Percentiles rank a stretch among this genome's conserved stretches.
phyloP scores from a whole-genome alignment of 2,329 filamentous ascomycete species.

The Thielaviopsis ethacetica region DNA sequence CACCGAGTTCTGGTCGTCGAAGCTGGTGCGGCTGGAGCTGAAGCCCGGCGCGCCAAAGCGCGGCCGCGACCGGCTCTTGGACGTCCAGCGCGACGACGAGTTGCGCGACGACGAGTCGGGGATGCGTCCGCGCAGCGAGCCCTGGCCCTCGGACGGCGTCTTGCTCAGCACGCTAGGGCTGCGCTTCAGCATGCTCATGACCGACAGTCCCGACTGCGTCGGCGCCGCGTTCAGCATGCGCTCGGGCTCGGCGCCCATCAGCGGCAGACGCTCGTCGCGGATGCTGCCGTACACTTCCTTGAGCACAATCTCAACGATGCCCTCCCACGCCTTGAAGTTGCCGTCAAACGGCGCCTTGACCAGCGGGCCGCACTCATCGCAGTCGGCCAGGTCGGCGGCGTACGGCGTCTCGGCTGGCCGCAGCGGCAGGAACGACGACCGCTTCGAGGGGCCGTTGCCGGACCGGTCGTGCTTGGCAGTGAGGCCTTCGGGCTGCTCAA shows the following conservation, averaged over 20 bases:
- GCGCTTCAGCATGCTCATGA: constrained; percentile 63
- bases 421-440: constrained; percentile 34
- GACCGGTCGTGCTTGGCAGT: constrained; percentile 13
- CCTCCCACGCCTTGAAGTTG: constrained; percentile 65
- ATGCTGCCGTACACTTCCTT: constrained; percentile 89
- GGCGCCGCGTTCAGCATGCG: constrained; percentile 19
- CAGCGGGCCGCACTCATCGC: constrained; percentile 53
- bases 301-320: constrained; percentile 75
- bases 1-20: constrained; percentile 77
- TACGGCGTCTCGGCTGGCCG: constrained; percentile 24
- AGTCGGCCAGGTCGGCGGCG: constrained; percentile 2
- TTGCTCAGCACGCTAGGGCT: constrained; percentile 87
- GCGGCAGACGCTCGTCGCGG: constrained; percentile 66
- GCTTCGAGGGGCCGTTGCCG: constrained; percentile 20
- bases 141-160: constrained; percentile 66
- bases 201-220: constrained; percentile 44
- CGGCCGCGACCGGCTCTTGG: constrained; percentile 71
- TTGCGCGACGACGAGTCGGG: constrained; percentile 36
- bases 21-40: constrained; percentile 81
- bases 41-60: constrained; percentile 61
- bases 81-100: constrained; percentile 56
- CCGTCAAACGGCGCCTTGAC: constrained; percentile 66
- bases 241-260: constrained; percentile 53
- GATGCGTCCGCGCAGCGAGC: constrained; percentile 53
- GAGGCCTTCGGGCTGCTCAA: constrained; percentile 24